Conservation (phyloP, 345 rosid genomes). For the Linum usitatissimum region DNA sequence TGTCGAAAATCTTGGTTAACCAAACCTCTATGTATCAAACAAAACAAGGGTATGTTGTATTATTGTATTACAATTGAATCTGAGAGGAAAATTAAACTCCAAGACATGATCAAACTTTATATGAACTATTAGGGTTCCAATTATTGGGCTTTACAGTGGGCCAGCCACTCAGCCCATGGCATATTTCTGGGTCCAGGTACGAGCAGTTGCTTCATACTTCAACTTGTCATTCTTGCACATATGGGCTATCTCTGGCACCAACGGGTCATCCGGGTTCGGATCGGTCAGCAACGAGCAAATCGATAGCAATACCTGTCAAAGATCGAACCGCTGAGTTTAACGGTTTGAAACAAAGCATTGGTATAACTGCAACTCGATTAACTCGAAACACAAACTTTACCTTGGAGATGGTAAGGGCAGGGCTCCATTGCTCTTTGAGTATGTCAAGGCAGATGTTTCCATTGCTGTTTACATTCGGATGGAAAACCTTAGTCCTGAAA, state of each 20-base stretch:
- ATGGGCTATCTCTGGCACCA: slow-evolving; percentile 5
- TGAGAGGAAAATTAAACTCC: too few species aligned
- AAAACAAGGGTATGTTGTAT: not conserved
- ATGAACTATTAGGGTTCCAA: too few species aligned
- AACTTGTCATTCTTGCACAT: slow-evolving; percentile 4
- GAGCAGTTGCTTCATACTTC: slow-evolving; percentile 4
- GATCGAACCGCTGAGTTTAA: not conserved
- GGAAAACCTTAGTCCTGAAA: slow-evolving; percentile 2
- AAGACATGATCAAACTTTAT: too few species aligned
- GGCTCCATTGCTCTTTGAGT: slow-evolving; percentile 7
- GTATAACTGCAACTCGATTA: too few species aligned
- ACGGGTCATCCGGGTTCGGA: slow-evolving; percentile 2
- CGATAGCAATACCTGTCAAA: not conserved
- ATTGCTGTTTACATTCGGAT: slow-evolving; percentile 5
- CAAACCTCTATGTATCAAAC: too few species aligned
- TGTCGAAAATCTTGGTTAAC: too few species aligned
- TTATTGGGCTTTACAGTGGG: not conserved
- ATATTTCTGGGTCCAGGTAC: slow-evolving; percentile 7
- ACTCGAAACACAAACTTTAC: not conserved
- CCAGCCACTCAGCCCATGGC: slow-evolving; percentile 3
- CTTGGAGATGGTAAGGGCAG: slow-evolving; percentile 6
- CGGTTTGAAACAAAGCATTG: too few species aligned
- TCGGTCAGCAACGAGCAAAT: slow-evolving; percentile 2
- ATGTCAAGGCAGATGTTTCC: slow-evolving; percentile 4
- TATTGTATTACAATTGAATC: not conserved